Evolutionary conservation across 1,139 yeast genomes (phyloP), one percentile per base, ranked within the genome.

Genomic region (Kodamaea sp.): DNA sequence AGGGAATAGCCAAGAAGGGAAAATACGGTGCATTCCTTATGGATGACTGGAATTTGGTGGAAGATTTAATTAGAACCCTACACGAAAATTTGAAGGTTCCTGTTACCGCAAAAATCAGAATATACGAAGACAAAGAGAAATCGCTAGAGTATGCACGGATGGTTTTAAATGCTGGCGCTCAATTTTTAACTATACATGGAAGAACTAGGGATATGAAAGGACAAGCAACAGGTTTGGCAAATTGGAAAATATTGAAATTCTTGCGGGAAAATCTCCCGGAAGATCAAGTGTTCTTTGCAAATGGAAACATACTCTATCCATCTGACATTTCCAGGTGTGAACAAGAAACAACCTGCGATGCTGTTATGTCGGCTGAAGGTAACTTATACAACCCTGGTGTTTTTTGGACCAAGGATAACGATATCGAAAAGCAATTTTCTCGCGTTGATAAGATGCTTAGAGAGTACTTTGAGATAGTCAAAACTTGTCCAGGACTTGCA

Each of bases 121-220:
- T 94, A 2, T 92, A 80, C 55, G 92, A 89, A 23, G 94, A 86
- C 50, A 74, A 80, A 70, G 85, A 85, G 42, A 89, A 88, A 66
- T 80, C 95, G 1, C 68, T 94, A 35, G 81, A 75, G 29, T 94
- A 94, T 56, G 98, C 98, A 8, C 80, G 77, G 55, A 82, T 86
- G 88, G 90, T 94, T n/a, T 66, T 92, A 22, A 73, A 73, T 43
- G 96, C 98, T 0, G 98, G 98, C 6, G 98, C 98, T 0, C 97
- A 89, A 61, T 87, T 92, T 54, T 66, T 94, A 27, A 89, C 97
- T 2, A 85, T 94, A 5, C 99, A 94, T 59, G 97, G 97, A 3
- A 75, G 99, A 50, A 85, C 97, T 1, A 73, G 98, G 45, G 98
- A 90, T 43, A 94, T 90, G 95, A 92, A 92, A 60, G 98, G 98